A percentile compares a stretch with the other conserved stretches of the same genome.
phyloP scores from a whole-genome alignment of 2,329 filamentous ascomycete species.

The Microsporum audouinii region DNA sequence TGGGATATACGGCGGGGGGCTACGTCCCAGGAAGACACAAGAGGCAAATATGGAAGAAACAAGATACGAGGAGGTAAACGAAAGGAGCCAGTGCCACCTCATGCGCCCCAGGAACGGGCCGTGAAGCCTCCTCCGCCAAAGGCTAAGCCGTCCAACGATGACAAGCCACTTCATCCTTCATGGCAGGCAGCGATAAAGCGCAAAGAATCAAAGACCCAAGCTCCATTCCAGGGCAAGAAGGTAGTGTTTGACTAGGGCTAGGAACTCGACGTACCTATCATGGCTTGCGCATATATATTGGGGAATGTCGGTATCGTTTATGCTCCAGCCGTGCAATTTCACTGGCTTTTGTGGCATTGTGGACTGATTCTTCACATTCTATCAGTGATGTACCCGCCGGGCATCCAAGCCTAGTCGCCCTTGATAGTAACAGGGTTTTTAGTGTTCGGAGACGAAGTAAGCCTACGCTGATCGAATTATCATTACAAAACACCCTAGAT shows the following conservation, averaged over 20 bases:
- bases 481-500: neutral
- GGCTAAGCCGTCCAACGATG: slow-evolving; percentile 1
- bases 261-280: neutral
- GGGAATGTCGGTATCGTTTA: too few relatives aligned
- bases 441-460: neutral
- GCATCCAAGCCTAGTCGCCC: neutral
- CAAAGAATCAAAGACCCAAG: slow-evolving; percentile 40
- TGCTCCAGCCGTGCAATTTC: too few relatives aligned
- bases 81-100: neutral
- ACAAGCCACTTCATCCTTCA: slow-evolving; percentile 49
- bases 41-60: slow-evolving; percentile 18
- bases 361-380: too few relatives aligned
- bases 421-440: neutral
- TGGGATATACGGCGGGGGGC: slow-evolving; percentile 52
- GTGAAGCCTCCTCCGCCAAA: neutral
- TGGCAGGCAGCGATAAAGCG: slow-evolving; percentile 53
- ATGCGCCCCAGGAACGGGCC: neutral
- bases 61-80: neutral
- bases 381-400: neutral
- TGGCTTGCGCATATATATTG: neutral
- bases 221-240: slow-evolving; percentile 50
- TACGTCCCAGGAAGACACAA: slow-evolving; percentile 20
- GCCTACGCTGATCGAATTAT: neutral
- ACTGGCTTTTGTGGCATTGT: too few relatives aligned
- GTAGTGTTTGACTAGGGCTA: slow-evolving; percentile 46